Conservation (phyloP, 352 stramenopile genomes). For the Phytophthora multivora region DNA sequence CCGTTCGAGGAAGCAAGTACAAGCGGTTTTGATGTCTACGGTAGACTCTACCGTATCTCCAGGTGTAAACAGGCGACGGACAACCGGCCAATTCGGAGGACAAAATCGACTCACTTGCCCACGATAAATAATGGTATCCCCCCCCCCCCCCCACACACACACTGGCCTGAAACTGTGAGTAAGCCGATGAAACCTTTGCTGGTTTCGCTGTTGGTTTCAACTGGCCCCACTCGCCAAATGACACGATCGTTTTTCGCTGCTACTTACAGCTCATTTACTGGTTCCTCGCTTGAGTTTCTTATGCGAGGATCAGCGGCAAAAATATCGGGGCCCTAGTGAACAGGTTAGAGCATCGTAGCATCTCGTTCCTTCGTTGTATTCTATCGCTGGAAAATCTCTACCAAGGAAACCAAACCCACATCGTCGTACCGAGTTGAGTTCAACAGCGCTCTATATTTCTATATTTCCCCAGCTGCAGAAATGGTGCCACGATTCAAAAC, state of each 20-base stretch:
- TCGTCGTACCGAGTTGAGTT: not conserved
- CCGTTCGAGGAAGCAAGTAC: too few relatives aligned
- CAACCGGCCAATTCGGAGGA: not conserved
- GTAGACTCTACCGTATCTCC: too few relatives aligned
- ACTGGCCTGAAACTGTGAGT: too few relatives aligned
- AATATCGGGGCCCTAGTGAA: not conserved
- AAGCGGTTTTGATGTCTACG: too few relatives aligned
- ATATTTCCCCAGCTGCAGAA: not conserved
- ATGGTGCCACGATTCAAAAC: not conserved
- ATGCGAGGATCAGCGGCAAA: conserved; percentile 1
- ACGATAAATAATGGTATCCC: not conserved
- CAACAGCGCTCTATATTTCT: conserved; percentile 1
- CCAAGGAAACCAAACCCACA: not conserved
- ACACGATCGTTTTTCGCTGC: conserved; percentile 16
- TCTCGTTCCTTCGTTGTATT: not conserved
- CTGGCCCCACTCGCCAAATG: not conserved
- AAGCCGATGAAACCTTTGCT: not conserved
- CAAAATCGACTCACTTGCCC: not conserved
- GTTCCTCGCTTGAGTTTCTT: conserved; percentile 3
- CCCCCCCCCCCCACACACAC: too few relatives aligned
- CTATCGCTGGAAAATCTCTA: not conserved
- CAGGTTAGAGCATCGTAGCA: not conserved
- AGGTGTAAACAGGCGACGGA: not conserved
- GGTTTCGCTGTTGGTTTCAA: not conserved
- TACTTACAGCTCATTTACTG: conserved; percentile 24